Evolutionary conservation across 352 stramenopile species (phyloP).

Genomic region (Thalassiosira mediterranea): DNA sequence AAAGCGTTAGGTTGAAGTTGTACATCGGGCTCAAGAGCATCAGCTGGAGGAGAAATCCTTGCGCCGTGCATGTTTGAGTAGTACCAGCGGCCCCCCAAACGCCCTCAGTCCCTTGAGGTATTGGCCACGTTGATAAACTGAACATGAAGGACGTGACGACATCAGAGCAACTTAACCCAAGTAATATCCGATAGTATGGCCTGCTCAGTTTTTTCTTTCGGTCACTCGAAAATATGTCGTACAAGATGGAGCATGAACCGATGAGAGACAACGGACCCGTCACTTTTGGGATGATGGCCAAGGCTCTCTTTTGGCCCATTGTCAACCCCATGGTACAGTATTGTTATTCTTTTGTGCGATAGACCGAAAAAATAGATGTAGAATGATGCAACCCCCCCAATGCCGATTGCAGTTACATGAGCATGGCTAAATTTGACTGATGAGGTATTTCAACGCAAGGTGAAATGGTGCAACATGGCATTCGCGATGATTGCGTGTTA

Average conservation of each 20-base stretch:
- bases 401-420: too few relatives aligned
- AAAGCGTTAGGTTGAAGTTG: constrained; percentile 40
- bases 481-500: too few relatives aligned
- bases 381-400: too few relatives aligned
- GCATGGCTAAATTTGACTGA: too few relatives aligned
- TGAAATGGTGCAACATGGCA: too few relatives aligned
- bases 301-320: constrained; percentile 6
- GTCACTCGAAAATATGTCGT: constrained; percentile 12
- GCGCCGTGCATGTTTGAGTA: constrained; percentile 21
- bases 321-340: too few relatives aligned
- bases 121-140: constrained; percentile 38
- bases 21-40: constrained; percentile 41
- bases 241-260: constrained; percentile 15
- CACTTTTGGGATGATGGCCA: constrained; percentile 24
- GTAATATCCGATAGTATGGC: constrained; percentile 45
- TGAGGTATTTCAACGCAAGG: too few relatives aligned
- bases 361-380: too few relatives aligned
- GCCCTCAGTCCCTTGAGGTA: constrained; percentile 10
- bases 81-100: constrained; percentile 26
- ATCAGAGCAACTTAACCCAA: constrained; percentile 43
- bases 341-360: too few relatives aligned
- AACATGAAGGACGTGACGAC: constrained; percentile 33
- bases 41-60: constrained; percentile 45
- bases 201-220: constrained; percentile 10
- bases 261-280: constrained; percentile 12